These are phyloP conservation scores for Lachancea nothofagi DNA, from an alignment of 805 yeast species.

Conservation along the genomic window DNA sequence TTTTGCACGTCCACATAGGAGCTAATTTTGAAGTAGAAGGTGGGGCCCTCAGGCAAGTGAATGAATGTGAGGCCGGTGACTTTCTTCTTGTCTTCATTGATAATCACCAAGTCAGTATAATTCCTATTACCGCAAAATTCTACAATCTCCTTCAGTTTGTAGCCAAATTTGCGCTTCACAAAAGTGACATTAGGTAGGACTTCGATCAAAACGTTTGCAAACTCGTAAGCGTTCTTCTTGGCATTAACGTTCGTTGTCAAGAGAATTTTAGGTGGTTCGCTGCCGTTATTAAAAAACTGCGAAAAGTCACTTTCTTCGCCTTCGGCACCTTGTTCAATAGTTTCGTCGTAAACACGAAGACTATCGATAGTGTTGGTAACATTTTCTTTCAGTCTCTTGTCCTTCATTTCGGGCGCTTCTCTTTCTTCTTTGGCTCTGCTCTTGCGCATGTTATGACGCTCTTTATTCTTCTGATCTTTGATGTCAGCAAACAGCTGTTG, in stretches of 20 bases:
- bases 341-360: conserved; percentile 82
- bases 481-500: conserved; percentile 70
- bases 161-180: conserved; percentile 81
- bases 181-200: conserved; percentile 81
- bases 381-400: conserved; percentile 70
- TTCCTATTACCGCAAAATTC: conserved; percentile 74
- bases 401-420: conserved; percentile 74
- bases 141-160: conserved; percentile 80
- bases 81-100: conserved; percentile 89
- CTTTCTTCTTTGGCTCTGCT: conserved; percentile 84
- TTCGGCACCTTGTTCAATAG: conserved; percentile 47
- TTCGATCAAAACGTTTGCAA: conserved; percentile 81
- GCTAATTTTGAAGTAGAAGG: conserved; percentile 81
- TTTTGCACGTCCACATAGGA: conserved; percentile 70
- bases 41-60: conserved; percentile 93
- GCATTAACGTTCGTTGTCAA: conserved; percentile 88
- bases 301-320: conserved; percentile 35
- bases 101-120: conserved; percentile 79
- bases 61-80: conserved; percentile 91
- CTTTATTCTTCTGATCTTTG: conserved; percentile 69
- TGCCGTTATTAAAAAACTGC: conserved; percentile 47
- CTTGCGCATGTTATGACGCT: conserved; percentile 70
- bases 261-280: conserved; percentile 79
- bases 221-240: conserved; percentile 78
- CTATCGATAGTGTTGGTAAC: conserved; percentile 79